Percentiles rank a stretch among this genome's conserved stretches.
phyloP scores from a whole-genome alignment of 1,284 basidiomycete genomes.

The Schizophyllum commune region DNA sequence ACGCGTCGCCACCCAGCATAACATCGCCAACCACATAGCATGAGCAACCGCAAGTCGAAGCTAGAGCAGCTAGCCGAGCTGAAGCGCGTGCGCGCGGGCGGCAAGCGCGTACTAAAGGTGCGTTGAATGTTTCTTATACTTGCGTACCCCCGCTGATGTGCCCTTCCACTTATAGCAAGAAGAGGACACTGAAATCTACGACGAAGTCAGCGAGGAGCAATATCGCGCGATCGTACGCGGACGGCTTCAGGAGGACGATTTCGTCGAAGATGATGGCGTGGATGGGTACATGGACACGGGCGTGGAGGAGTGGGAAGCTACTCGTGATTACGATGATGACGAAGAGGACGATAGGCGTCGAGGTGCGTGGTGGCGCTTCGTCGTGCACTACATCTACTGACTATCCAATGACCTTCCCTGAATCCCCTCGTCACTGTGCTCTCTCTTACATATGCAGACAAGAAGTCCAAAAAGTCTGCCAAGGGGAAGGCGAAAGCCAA shows the following conservation, averaged over 20 bases:
- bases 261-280: slow-evolving; percentile 92
- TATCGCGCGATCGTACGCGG: slow-evolving; percentile 84
- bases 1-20: neutral
- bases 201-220: slow-evolving; percentile 88
- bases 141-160: neutral
- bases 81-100: slow-evolving; percentile 42
- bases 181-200: slow-evolving; percentile 76
- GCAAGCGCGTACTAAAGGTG: slow-evolving; percentile 39
- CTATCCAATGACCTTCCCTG: neutral
- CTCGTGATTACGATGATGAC: slow-evolving; percentile 34
- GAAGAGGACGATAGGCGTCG: slow-evolving; percentile 30
- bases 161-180: slow-evolving; percentile 32
- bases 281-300: slow-evolving; percentile 95
- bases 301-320: slow-evolving; percentile 82
- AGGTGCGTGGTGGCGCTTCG: slow-evolving; percentile 24
- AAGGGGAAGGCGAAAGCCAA: slow-evolving; percentile 23
- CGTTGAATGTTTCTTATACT: slow-evolving; percentile 7
- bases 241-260: slow-evolving; percentile 87
- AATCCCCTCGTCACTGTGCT: neutral
- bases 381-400: neutral
- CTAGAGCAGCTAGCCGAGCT: slow-evolving; percentile 41
- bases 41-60: slow-evolving; percentile 11
- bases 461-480: slow-evolving; percentile 30
- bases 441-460: slow-evolving; percentile 30
- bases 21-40: neutral